These are phyloP conservation scores for Trichophyton simii DNA, from an alignment of 2,329 filamentous ascomycete species.

Conservation along the genomic window DNA sequence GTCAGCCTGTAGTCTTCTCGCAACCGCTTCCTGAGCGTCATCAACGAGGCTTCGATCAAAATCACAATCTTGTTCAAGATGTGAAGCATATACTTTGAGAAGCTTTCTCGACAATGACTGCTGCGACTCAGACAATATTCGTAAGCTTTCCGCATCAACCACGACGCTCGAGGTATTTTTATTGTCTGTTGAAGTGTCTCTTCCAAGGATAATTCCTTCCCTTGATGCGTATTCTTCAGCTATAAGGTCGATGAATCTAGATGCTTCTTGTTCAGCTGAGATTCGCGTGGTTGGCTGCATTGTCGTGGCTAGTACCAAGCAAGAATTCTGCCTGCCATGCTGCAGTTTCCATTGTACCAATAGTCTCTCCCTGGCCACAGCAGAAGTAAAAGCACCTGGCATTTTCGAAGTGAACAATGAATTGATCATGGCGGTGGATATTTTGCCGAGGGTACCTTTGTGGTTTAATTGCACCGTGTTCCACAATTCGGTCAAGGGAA, in stretches of 20 bases:
- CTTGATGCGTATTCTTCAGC: constrained; percentile 2
- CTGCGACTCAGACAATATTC: neutral
- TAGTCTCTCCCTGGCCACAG: constrained; percentile 16
- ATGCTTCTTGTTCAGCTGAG: constrained; percentile 10
- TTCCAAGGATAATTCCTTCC: neutral
- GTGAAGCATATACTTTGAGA: neutral
- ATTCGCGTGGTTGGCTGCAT: constrained; percentile 17
- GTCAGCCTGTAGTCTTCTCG: constrained; percentile 11
- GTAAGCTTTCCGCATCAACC: neutral
- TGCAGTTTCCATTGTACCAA: constrained; percentile 19
- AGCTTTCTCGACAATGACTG: neutral
- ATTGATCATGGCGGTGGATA: constrained; percentile 20
- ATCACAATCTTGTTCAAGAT: neutral
- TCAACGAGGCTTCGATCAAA: neutral
- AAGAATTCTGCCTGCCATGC: constrained; percentile 12
- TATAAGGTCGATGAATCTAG: constrained; percentile 17
- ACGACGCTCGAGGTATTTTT: neutral
- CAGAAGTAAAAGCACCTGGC: constrained; percentile 20
- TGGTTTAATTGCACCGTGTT: constrained; percentile 20
- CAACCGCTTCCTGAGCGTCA: constrained; percentile 2
- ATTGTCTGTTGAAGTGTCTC: neutral
- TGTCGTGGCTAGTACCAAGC: constrained; percentile 17
- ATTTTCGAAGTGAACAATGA: constrained; percentile 21
- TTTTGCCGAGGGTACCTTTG: constrained; percentile 23
- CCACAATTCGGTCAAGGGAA: constrained; percentile 24